These are phyloP conservation scores for Aspergillus amoenus DNA, from an alignment of 2,329 filamentous ascomycete species.

Conservation along the genomic window DNA sequence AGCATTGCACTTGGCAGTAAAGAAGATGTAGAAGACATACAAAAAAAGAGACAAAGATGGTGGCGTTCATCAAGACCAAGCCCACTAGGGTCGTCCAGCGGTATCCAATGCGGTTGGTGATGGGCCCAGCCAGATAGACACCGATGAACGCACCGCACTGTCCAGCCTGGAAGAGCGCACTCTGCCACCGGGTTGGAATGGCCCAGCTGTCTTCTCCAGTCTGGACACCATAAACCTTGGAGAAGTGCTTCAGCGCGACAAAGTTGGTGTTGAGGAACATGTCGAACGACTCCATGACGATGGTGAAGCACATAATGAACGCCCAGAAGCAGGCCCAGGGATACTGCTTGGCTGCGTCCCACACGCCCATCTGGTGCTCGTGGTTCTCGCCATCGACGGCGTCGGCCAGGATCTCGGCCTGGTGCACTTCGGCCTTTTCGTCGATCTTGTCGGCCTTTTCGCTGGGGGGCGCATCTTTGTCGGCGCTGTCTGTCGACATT, in stretches of 20 bases:
- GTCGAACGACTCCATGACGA: constrained; percentile 54
- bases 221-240: constrained; percentile 38
- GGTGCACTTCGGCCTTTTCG: constrained; percentile 23
- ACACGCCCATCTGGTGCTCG: constrained; percentile 44
- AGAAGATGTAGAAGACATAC: constrained; percentile 26
- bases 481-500: constrained; percentile 1
- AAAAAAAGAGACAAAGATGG: constrained; percentile 63
- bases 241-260: constrained; percentile 44
- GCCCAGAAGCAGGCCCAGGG: constrained; percentile 51
- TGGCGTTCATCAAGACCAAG: constrained; percentile 58
- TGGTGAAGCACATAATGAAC: constrained; percentile 52
- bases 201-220: constrained; percentile 14
- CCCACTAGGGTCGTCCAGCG: constrained; percentile 58
- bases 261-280: constrained; percentile 52
- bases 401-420: constrained; percentile 39
- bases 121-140: constrained; percentile 59
- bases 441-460: not conserved
- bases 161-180: constrained; percentile 55
- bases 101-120: constrained; percentile 60
- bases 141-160: constrained; percentile 61
- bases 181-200: constrained; percentile 52
- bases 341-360: constrained; percentile 40
- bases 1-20: too few relatives aligned
- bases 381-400: constrained; percentile 45
- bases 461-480: not conserved